Base-by-base conservation (phyloP, 2,329 filamentous ascomycete species). In the Hymenoscyphus salicellus region DNA sequence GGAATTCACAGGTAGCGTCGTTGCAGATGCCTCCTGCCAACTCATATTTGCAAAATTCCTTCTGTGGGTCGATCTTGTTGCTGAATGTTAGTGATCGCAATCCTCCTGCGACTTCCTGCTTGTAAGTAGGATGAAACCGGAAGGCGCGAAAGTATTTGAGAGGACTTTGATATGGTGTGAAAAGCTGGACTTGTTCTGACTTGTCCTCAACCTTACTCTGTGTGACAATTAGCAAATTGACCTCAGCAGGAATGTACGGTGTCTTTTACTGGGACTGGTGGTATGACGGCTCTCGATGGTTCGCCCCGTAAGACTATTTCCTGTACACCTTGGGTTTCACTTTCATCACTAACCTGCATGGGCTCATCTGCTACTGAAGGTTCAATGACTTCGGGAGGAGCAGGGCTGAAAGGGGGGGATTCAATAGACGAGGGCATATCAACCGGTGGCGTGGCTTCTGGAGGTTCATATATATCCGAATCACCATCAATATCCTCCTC, bases 21-120 rank as follows among this genome's bases (percentile, higher is more conserved):
- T 89, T 88, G 33, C 95, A 98, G 70, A 82, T 80, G 66, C 87
- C 86, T 61, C 87, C 88, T 58, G 83, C 82, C 68, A 91, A 79
- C 77, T 96, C 91, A 72, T 86, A 89, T 43, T 87, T 89, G 77
- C 95, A 99, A 58, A 98, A 75, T 67, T 86, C 84, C 71, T 85
- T 88, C 66, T 86, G 82, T 28, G 88, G 83, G 75, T 97, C 88
- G 78, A 99, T 96, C 71, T 88, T 89, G 78, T 96, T 91, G 79
- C 92, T 97, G 79, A 94, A 98, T 55, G 93, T 98, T 80, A 96
- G 83, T 69, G 95, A 98, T 75, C 90, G 89, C 74, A 93, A 89
- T 55, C 94, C 94, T 67, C 89, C 89, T 63, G 86, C 76, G 64
- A 97, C 87, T 63, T 86, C 81, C 59, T 89, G 77, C 69, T 82